phyloP scores from a whole-genome alignment of 345 rosid genomes.

The Pistacia atlantica region DNA sequence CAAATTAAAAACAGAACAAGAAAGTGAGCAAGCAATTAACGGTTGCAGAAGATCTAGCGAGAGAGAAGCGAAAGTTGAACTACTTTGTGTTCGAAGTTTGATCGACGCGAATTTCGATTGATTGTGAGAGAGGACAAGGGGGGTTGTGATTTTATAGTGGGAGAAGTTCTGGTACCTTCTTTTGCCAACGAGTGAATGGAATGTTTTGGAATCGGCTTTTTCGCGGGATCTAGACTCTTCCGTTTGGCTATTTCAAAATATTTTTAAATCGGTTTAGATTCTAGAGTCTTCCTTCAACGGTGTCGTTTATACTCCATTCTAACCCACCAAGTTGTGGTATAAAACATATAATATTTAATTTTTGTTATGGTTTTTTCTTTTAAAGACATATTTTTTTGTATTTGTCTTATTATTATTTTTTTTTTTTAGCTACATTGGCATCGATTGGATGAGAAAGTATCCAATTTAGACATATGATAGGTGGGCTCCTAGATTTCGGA shows the following conservation, averaged over 20 bases:
- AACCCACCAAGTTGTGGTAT: too few species aligned
- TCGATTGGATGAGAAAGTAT: too few species aligned
- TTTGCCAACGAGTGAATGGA: background rate
- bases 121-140: too few species aligned
- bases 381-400: too few species aligned
- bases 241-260: background rate
- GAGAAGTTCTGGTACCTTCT: slow-evolving; percentile 14
- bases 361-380: too few species aligned
- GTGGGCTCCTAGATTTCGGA: too few species aligned
- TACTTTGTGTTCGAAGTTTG: background rate
- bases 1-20: background rate
- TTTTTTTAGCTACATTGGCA: too few species aligned
- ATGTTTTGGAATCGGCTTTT: slow-evolving; percentile 14
- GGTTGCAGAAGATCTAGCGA: background rate
- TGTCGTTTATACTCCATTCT: background rate
- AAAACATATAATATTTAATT: too few species aligned
- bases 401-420: too few species aligned
- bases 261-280: background rate
- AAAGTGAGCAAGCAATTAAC: background rate
- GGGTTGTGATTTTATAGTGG: background rate
- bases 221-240: slow-evolving; percentile 27
- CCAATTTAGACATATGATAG: too few species aligned
- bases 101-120: background rate
- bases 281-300: slow-evolving; percentile 3
- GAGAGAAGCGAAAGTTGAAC: background rate